Evolutionary conservation across 2,329 filamentous ascomycete genomes (phyloP).

Genomic region (Diaporthe longicolla): DNA sequence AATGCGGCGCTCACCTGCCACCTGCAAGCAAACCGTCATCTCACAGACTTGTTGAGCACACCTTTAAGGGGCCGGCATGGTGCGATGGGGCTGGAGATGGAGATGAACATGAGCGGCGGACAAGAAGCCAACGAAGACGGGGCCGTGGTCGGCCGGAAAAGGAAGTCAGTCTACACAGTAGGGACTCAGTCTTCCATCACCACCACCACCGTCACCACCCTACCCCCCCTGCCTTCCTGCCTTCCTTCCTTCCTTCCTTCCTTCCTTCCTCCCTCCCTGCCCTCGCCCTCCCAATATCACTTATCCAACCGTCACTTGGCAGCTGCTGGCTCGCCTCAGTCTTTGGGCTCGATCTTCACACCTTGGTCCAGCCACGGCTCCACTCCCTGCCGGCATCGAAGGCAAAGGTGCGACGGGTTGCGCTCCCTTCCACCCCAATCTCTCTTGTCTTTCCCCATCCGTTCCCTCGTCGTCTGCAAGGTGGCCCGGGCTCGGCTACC

Average conservation of each 20-base stretch:
- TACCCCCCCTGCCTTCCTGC: not conserved
- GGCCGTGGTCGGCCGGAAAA: not conserved
- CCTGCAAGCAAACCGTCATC: not conserved
- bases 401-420: not conserved
- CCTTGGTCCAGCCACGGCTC: not conserved
- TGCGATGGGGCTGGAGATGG: conserved; percentile 17
- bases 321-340: not conserved
- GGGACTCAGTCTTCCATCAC: too few relatives aligned
- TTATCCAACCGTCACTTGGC: conserved; percentile 2
- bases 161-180: not conserved
- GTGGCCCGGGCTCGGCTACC: conserved; percentile 9
- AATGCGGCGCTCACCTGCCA: not conserved
- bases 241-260: not conserved
- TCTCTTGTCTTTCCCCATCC: conserved; percentile 34
- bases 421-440: conserved; percentile 24
- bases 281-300: too few relatives aligned
- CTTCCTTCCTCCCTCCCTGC: not conserved
- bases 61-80: not conserved
- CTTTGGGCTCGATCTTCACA: not conserved
- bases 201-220: too few relatives aligned
- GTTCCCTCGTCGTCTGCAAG: conserved; percentile 6
- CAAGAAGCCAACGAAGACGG: not conserved
- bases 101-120: conserved; percentile 8
- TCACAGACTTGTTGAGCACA: not conserved
- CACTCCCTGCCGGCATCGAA: not conserved